Conservation (phyloP, 139 green algal species). For the Chlamydomonas applanata region DNA sequence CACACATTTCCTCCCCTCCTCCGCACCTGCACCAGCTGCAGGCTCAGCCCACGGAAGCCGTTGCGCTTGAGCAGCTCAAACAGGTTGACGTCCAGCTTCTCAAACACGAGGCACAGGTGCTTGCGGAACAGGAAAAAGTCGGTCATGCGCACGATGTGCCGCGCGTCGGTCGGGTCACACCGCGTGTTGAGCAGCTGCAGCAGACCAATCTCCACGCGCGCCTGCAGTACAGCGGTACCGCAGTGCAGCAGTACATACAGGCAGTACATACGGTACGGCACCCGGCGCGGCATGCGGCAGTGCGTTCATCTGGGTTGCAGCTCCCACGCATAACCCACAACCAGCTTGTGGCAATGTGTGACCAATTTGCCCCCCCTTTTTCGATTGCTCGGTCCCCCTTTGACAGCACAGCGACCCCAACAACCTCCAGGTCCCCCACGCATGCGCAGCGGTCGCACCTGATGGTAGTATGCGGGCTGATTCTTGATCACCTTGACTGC, state of each 20-base stretch:
- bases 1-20: too few relatives aligned
- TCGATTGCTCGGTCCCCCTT: too few relatives aligned
- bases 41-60: slow-evolving; percentile 80
- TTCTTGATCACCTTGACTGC: slow-evolving; percentile 98
- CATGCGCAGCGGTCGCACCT: slow-evolving; percentile 50
- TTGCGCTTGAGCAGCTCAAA: slow-evolving; percentile 98
- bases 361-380: not conserved
- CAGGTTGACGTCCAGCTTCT: slow-evolving; percentile 94
- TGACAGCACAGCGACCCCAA: not conserved
- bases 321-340: not conserved
- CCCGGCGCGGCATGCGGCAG: too few relatives aligned
- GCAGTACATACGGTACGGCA: too few relatives aligned
- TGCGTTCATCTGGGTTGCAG: slow-evolving; percentile 73
- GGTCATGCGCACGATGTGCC: slow-evolving; percentile 93
- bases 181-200: slow-evolving; percentile 89
- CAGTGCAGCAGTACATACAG: too few relatives aligned
- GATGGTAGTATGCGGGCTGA: slow-evolving; percentile 94
- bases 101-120: slow-evolving; percentile 98
- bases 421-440: not conserved
- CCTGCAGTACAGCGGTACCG: slow-evolving; percentile 1
- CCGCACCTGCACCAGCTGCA: slow-evolving; percentile 76
- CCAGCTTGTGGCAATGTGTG: not conserved
- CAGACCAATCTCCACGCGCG: slow-evolving; percentile 75
- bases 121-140: slow-evolving; percentile 89
- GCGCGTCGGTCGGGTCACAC: slow-evolving; percentile 74